Evolutionary conservation across 2,329 filamentous ascomycete species (phyloP).

Genomic region (Domatiomyces globalis): DNA sequence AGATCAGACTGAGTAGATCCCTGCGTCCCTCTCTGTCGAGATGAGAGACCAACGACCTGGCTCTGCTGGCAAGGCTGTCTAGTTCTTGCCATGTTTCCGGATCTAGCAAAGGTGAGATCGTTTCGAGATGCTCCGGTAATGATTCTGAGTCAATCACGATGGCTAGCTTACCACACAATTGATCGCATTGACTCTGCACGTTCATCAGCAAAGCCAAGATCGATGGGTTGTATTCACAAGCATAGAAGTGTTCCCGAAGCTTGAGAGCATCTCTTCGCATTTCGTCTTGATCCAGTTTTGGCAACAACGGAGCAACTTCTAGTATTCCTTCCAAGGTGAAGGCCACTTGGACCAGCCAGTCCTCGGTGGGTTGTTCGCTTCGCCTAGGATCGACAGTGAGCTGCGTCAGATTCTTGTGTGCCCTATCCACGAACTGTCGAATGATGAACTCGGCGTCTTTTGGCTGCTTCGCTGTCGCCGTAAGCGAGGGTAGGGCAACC

Average conservation of each 20-base stretch:
- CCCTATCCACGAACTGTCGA: neutral
- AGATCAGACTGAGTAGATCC: neutral
- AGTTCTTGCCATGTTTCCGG: neutral
- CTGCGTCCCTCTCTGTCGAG: neutral
- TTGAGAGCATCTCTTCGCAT: constrained; percentile 1
- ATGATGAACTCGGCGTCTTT: neutral
- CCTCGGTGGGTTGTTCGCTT: neutral
- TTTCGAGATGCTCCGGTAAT: neutral
- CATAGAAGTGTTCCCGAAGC: constrained; percentile 1
- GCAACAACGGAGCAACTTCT: neutral
- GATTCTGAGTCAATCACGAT: neutral
- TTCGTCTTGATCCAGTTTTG: neutral
- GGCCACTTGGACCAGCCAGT: neutral
- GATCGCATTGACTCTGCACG: neutral
- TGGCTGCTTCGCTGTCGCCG: neutral
- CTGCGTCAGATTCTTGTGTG: neutral
- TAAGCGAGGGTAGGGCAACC: neutral
- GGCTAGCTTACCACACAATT: neutral
- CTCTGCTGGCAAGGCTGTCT: neutral
- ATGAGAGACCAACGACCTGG: neutral
- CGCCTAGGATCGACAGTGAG: neutral
- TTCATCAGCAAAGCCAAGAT: neutral
- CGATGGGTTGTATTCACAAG: neutral
- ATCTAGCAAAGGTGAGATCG: neutral
- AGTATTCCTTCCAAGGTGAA: neutral